phyloP scores from a whole-genome alignment of 2,329 filamentous ascomycete genomes.

The Erysiphe pulchra region DNA sequence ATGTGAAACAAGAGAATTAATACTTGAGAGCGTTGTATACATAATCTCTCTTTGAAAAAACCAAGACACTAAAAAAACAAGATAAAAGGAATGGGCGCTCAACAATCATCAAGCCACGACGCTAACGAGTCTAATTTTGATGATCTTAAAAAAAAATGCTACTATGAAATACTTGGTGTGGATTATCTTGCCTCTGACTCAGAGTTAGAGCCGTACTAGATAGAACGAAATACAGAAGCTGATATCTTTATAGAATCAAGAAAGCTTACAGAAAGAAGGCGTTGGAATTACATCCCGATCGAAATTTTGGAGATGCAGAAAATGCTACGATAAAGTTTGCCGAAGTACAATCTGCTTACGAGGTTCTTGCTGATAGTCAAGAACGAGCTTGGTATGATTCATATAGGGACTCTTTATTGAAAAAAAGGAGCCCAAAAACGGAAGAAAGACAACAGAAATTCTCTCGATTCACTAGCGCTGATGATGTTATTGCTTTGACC shows the following conservation, averaged over 20 bases:
- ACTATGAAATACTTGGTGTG: constrained; percentile 15
- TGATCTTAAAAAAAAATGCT: constrained; percentile 1
- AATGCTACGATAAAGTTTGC: constrained; percentile 67
- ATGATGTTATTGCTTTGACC: constrained; percentile 56
- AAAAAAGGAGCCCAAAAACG: constrained; percentile 17
- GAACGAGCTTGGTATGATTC: constrained; percentile 96
- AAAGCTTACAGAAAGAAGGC: constrained; percentile 80
- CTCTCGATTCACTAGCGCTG: constrained; percentile 50
- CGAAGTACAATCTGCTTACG: constrained; percentile 78
- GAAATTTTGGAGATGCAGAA: constrained; percentile 70
- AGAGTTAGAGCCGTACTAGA: constrained; percentile 27
- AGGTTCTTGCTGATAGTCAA: constrained; percentile 86
- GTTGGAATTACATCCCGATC: constrained; percentile 80
- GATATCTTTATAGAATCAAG: constrained; percentile 38
- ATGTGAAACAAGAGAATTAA: too few species aligned
- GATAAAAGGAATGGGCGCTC: not conserved
- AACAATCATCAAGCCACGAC: not conserved
- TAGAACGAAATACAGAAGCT: not conserved
- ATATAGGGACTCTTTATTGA: constrained; percentile 64
- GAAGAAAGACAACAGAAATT: constrained; percentile 35
- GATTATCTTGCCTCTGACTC: constrained; percentile 50
- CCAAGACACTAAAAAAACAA: too few species aligned
- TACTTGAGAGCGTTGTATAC: too few species aligned
- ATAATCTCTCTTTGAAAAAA: too few species aligned
- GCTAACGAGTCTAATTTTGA: not conserved